Base-by-base conservation (phyloP, 192 early-diverging fungal species). In the Funneliformis geosporum region DNA sequence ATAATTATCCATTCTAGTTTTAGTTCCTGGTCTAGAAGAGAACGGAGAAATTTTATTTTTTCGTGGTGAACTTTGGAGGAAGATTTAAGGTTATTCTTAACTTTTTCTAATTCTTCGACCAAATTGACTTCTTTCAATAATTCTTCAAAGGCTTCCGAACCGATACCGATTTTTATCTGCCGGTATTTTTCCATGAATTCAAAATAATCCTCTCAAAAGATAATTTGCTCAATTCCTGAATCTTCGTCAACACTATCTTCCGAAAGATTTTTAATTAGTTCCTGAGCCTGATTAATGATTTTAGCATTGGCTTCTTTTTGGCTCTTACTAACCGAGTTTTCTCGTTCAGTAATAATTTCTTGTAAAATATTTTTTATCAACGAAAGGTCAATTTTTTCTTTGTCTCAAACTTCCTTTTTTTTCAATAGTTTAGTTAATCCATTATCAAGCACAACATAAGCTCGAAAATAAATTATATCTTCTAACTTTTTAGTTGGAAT, bases 271-370 rank as follows among this genome's bases (percentile, higher is more conserved):
- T n/a, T n/a, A n/a, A n/a, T 47, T 55, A 73, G 55, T 73, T 73
- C 46, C 18, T 73, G 7, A 43, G 71, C 71, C 23, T 73, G 9
- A 8, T 16, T 28, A 73, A 73, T 47, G 55, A 73, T 27, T 2
- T 55, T 55, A 0, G 50, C 8, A 8, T 43, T 73, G 23, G 4
- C 50, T 73, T 23, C n/a, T 25, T 55, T 23, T 55, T 16, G 4
- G 5, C 8, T n/a, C n/a, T n/a, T n/a, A n/a, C n/a, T n/a, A n/a
- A n/a, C n/a, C n/a, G n/a, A n/a, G n/a, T n/a, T n/a, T n/a, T n/a
- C n/a, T n/a, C n/a, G n/a, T n/a, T n/a, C n/a, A n/a, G n/a, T n/a
- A 47, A 73, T 73, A 55, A 73, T 73, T 55, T 73, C 71, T 73
- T 73, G 71, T 28, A 73, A 16, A 73, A 73, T 73, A 73, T 5